A percentile compares a stretch with the other conserved stretches of the same genome.
phyloP scores from a whole-genome alignment of 1,284 basidiomycete genomes.

The Fomes fomentarius region DNA sequence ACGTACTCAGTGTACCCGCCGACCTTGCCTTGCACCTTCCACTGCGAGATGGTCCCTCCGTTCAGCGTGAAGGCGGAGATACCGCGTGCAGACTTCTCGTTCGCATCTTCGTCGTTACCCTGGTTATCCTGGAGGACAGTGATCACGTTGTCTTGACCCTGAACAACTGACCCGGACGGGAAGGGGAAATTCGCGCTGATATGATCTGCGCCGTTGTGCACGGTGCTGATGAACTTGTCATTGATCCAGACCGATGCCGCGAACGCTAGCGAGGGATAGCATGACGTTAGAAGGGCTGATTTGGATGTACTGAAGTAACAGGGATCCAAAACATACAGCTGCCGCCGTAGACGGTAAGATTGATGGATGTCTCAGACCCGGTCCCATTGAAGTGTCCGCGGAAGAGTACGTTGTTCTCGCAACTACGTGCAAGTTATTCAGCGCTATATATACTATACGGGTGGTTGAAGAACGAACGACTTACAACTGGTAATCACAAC shows the following conservation, averaged over 20 bases:
- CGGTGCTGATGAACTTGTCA: constrained; percentile 68
- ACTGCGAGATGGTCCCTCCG: constrained; percentile 60
- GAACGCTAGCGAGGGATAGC: constrained; percentile 55
- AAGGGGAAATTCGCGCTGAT: constrained; percentile 69
- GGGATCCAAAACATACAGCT: constrained; percentile 50
- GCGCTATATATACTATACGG: too few species aligned
- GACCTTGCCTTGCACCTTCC: constrained; percentile 84
- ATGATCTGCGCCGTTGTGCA: constrained; percentile 66
- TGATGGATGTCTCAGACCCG: constrained; percentile 60
- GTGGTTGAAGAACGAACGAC: too few species aligned
- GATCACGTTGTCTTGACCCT: constrained; percentile 68
- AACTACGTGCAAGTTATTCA: constrained; percentile 45
- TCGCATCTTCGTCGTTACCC: constrained; percentile 66
- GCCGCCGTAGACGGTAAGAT: constrained; percentile 79
- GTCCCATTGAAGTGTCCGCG: constrained; percentile 75
- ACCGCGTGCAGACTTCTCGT: constrained; percentile 72
- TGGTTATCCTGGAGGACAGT: constrained; percentile 83
- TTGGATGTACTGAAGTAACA: not conserved
- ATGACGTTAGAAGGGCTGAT: too few species aligned
- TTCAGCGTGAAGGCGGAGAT: constrained; percentile 73
- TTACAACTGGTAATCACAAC: constrained; percentile 54
- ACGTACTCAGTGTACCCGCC: constrained; percentile 72
- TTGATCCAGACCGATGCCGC: constrained; percentile 84
- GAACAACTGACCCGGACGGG: constrained; percentile 52
- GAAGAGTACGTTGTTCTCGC: constrained; percentile 81